Conservation (phyloP, 2,329 filamentous ascomycete species). For the Diaporthe capsici region DNA sequence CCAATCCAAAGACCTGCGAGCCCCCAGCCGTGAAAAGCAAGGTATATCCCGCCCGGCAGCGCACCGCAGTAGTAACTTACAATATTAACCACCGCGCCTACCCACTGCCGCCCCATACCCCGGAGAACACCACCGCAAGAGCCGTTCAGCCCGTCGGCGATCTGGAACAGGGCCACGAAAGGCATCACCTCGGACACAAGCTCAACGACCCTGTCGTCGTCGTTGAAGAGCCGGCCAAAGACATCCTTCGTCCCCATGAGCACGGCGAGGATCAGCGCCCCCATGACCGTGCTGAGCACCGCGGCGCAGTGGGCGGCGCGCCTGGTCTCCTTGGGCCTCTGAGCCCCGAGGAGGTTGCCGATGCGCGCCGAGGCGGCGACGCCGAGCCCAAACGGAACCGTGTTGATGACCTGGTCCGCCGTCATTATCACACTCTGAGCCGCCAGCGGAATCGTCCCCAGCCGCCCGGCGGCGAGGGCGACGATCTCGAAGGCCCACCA, state of each 20-base stretch:
- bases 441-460: slow-evolving; percentile 84
- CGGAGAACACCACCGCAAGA: slow-evolving; percentile 85
- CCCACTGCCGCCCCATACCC: slow-evolving; percentile 89
- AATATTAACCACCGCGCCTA: slow-evolving; percentile 86
- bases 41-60: slow-evolving; percentile 83
- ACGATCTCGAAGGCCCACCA: slow-evolving; percentile 98
- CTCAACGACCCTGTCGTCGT: slow-evolving; percentile 78
- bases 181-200: slow-evolving; percentile 86
- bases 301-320: slow-evolving; percentile 83
- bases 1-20: slow-evolving; percentile 86
- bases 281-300: slow-evolving; percentile 78
- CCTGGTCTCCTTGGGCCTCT: slow-evolving; percentile 74
- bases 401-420: slow-evolving; percentile 86
- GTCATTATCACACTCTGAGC: slow-evolving; percentile 94
- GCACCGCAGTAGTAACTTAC: slow-evolving; percentile 88
- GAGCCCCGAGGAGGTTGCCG: slow-evolving; percentile 83
- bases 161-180: slow-evolving; percentile 90
- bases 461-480: slow-evolving; percentile 82
- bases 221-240: slow-evolving; percentile 86
- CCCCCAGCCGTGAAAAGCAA: slow-evolving; percentile 90
- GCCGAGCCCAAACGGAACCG: slow-evolving; percentile 88
- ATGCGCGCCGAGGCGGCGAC: slow-evolving; percentile 84
- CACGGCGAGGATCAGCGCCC: slow-evolving; percentile 74
- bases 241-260: slow-evolving; percentile 79
- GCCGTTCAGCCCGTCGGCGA: slow-evolving; percentile 89